These are phyloP conservation scores for Dactylonectria macrodidyma DNA, from an alignment of 2,329 filamentous ascomycete species.

Conservation along the genomic window DNA sequence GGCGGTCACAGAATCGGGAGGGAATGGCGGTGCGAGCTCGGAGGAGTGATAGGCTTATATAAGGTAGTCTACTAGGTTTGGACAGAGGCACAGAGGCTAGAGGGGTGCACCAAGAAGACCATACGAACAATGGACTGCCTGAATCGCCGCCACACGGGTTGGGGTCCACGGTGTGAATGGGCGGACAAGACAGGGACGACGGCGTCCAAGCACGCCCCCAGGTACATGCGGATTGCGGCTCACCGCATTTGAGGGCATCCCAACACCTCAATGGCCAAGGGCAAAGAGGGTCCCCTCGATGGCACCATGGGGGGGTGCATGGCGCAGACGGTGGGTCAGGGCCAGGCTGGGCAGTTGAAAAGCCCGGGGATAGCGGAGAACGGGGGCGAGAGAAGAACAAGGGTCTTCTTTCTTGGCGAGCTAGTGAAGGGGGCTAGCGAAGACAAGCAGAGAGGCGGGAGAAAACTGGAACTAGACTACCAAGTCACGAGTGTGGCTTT, in stretches of 20 bases:
- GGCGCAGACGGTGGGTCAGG: slow-evolving; percentile 12
- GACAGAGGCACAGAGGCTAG: too few species aligned
- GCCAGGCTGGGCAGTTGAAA: slow-evolving; percentile 2
- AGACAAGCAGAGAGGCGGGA: neutral
- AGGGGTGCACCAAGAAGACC: neutral
- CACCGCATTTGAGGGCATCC: slow-evolving; percentile 17
- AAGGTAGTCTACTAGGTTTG: neutral
- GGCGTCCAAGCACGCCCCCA: too few species aligned
- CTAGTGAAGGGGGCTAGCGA: too few species aligned
- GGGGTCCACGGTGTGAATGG: slow-evolving; percentile 7
- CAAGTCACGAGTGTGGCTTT: too few species aligned
- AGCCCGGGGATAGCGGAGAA: slow-evolving; percentile 5
- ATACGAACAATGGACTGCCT: slow-evolving; percentile 7
- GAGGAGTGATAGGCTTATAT: slow-evolving; percentile 26
- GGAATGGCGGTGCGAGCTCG: slow-evolving; percentile 11
- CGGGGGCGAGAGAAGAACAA: neutral
- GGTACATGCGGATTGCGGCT: neutral
- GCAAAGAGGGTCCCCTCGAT: neutral
- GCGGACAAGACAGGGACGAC: slow-evolving; percentile 5
- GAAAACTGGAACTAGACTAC: neutral
- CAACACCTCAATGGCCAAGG: slow-evolving; percentile 10
- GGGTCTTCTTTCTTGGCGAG: slow-evolving; percentile 4
- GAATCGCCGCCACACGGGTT: slow-evolving; percentile 21
- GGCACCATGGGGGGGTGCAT: neutral
- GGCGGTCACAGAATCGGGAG: slow-evolving; percentile 26